Conservation (phyloP, 495 filamentous ascomycete species). For the Penicillium alfredii region DNA sequence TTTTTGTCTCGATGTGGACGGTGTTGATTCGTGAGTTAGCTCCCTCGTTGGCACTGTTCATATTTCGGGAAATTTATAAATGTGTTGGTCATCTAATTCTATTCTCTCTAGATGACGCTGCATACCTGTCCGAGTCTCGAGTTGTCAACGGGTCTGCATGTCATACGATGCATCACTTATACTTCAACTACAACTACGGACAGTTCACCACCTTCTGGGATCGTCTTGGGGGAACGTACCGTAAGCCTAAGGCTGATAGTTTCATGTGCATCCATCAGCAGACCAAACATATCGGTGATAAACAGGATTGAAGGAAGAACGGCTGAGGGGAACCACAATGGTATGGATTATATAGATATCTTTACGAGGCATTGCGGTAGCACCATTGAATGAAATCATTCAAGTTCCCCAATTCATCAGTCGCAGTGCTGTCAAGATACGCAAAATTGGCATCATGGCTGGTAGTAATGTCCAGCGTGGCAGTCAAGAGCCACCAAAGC, state of each 20-base stretch:
- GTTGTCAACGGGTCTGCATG: conserved; percentile 91
- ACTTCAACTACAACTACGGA: conserved; percentile 97
- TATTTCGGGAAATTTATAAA: too few species aligned
- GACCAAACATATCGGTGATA: not conserved
- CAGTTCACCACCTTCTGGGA: conserved; percentile 96
- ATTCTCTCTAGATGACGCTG: conserved; percentile 62
- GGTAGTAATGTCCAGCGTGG: conserved; percentile 20
- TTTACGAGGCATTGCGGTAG: conserved; percentile 7
- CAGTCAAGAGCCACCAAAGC: conserved; percentile 34
- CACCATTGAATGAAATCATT: conserved; percentile 37
- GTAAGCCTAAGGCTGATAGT: conserved; percentile 49
- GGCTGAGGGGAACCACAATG: not conserved
- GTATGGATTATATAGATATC: not conserved
- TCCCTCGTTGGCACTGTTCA: too few species aligned
- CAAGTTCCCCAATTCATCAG: conserved; percentile 33
- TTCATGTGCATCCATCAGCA: conserved; percentile 12
- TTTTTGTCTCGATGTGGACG: conserved; percentile 93
- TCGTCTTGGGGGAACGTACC: conserved; percentile 76
- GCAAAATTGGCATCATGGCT: conserved; percentile 12
- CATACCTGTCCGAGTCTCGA: conserved; percentile 74
- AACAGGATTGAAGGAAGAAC: conserved; percentile 2
- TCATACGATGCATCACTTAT: conserved; percentile 90
- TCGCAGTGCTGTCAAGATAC: conserved; percentile 31
- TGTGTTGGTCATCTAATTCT: too few species aligned
- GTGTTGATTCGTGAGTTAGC: conserved; percentile 93